Base-by-base conservation (phyloP, 2,329 filamentous ascomycete genomes). In the Orbilia blumenaviensis region DNA sequence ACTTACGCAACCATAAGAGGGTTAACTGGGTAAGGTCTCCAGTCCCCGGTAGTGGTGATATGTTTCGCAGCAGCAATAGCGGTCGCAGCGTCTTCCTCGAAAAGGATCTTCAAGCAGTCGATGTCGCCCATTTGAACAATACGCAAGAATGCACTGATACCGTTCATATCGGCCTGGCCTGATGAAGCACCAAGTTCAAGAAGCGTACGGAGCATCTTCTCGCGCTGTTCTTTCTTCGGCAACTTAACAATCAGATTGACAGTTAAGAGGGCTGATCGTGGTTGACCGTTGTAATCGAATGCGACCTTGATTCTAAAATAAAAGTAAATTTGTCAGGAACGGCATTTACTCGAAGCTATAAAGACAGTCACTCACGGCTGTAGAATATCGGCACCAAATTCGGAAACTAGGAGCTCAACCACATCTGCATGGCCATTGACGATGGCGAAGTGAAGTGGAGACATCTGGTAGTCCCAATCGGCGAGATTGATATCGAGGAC, bases 361-460 rank as follows among this genome's bases (percentile, higher is more conserved):
- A 18, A 10, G 66, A 25, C 79, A 87, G 80, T 25, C 91, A 85
- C 82, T 94, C 94, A 81, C 95, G 92, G 92, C 21, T 93, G 84
- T 14, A 94, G 84, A 0, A 91, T 86, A 81, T 96, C 92, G 3
- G 92, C 92, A 6, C 92, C 93, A 80, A 92, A 95, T 77, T 90
- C 84, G 72, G 84, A 80, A 0, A 86, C 86, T 48, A 96, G 86
- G 23, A 88, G 82, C 69, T 89, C 88, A 12, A 94, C 91, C 9
- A 89, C 87, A 2, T 90, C 86, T 25, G 87, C 84, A 78, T 94
- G 89, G 0, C 92, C 92, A 74, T 88, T 88, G 0, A 92, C 82
- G 75, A 96, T 93, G 6, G 93, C 93, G 27, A 93, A 86, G 81
- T 96, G 93, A 3, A 96, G 85, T 0, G 93, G 89, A 10, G 78